These are phyloP conservation scores for Cryptosporidium canis DNA, from an alignment of 169 alveolate species.

Conservation along the genomic window DNA sequence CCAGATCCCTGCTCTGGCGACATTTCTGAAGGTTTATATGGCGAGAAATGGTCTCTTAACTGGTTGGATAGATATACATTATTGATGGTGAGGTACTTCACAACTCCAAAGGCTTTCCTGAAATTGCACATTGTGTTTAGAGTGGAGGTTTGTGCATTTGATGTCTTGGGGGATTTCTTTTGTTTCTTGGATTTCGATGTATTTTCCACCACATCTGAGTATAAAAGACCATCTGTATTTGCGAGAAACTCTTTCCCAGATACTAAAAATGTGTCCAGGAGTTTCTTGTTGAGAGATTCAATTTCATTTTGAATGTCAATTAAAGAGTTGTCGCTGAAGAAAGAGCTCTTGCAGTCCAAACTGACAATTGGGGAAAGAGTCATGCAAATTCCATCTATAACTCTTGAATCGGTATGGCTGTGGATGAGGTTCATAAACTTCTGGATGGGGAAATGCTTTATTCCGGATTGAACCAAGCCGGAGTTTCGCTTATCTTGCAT, in stretches of 20 bases:
- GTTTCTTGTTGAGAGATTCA: background rate
- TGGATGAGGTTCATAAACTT: background rate
- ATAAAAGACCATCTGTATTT: constrained; percentile 30
- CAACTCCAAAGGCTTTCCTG: constrained; percentile 37
- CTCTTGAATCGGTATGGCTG: constrained; percentile 64
- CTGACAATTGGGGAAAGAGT: constrained; percentile 29
- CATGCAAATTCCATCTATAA: constrained; percentile 67
- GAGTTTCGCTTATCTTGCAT: background rate
- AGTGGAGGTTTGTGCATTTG: background rate
- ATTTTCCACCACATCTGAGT: background rate
- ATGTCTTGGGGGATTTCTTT: background rate
- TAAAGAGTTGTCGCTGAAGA: background rate
- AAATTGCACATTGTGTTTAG: constrained; percentile 9
- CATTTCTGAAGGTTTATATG: constrained; percentile 34
- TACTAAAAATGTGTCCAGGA: constrained; percentile 3
- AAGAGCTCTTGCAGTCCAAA: background rate
- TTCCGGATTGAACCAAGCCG: background rate
- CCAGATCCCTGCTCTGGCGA: constrained; percentile 65
- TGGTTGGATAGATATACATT: constrained; percentile 8
- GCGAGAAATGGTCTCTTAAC: background rate
- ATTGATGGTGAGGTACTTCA: constrained; percentile 25
- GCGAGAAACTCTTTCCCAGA: constrained; percentile 44
- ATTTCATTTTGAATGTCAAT: constrained; percentile 1
- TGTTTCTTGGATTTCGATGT: background rate
- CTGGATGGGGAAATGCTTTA: constrained; percentile 14